Evolutionary conservation across 2,329 filamentous ascomycete genomes (phyloP).

Genomic region (Colletotrichum chrysophilum): DNA sequence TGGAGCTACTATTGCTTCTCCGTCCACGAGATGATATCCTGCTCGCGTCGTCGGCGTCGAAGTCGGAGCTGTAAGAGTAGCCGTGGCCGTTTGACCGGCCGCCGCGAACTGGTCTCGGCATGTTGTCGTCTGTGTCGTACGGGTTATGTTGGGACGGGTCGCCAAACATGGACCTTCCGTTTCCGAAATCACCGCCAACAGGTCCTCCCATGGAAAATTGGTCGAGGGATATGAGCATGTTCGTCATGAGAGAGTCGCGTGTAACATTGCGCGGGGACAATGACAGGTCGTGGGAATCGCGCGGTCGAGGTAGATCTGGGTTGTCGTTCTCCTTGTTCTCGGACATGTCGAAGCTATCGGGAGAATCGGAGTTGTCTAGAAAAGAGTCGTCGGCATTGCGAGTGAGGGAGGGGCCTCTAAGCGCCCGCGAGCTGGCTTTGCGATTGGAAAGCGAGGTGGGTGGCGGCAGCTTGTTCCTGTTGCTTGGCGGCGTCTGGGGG

Average conservation of each 20-base stretch:
- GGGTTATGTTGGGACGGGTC: conserved; percentile 11
- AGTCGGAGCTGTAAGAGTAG: conserved; percentile 67
- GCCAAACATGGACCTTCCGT: conserved; percentile 5
- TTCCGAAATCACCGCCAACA: neutral
- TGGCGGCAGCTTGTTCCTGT: conserved; percentile 11
- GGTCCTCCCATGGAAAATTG: conserved; percentile 66
- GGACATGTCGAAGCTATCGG: conserved; percentile 36
- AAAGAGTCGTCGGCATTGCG: conserved; percentile 38
- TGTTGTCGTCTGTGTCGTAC: conserved; percentile 20
- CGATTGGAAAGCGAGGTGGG: conserved; percentile 9
- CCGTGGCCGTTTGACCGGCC: conserved; percentile 24
- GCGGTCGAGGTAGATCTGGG: conserved; percentile 33
- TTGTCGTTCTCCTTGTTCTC: conserved; percentile 33
- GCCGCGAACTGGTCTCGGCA: conserved; percentile 23
- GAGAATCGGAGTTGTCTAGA: conserved; percentile 44
- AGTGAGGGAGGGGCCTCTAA: conserved; percentile 28
- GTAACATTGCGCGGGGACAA: conserved; percentile 78
- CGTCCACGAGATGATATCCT: conserved; percentile 65
- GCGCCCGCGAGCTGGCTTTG: conserved; percentile 37
- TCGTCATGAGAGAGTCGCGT: conserved; percentile 90
- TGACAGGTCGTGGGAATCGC: conserved; percentile 86
- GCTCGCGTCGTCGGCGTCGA: conserved; percentile 61
- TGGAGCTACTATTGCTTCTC: conserved; percentile 82
- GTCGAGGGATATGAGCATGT: conserved; percentile 93
- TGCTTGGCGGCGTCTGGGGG: conserved; percentile 19